These are phyloP conservation scores for Penicillium canescens DNA, from an alignment of 495 filamentous ascomycete genomes.

Conservation along the genomic window DNA sequence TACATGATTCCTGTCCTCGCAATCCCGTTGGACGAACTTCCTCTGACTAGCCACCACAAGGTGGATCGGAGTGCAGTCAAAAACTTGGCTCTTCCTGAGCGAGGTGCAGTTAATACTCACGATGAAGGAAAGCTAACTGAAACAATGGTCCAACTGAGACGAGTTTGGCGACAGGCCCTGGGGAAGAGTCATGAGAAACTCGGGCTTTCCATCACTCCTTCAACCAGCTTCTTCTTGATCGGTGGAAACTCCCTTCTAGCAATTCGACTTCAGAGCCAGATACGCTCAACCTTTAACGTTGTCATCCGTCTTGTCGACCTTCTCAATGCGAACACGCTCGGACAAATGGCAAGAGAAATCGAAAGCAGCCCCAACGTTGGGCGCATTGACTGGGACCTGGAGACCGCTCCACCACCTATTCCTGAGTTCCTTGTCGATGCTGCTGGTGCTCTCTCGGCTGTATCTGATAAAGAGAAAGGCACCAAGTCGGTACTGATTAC, in stretches of 20 bases:
- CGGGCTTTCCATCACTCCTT: conserved; percentile 11
- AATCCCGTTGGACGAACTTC: conserved; percentile 36
- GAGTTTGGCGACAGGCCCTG: conserved; percentile 30
- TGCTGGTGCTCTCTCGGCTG: too few species aligned
- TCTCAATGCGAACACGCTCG: conserved; percentile 20
- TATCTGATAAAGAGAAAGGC: too few species aligned
- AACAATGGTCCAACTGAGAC: conserved; percentile 18
- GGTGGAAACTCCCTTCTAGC: conserved; percentile 37
- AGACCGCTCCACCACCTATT: conserved; percentile 16
- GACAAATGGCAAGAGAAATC: conserved; percentile 23
- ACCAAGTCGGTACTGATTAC: conserved; percentile 14
- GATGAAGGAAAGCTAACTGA: conserved; percentile 22
- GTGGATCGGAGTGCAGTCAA: conserved; percentile 34
- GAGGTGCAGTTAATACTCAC: conserved; percentile 4
- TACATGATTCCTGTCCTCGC: conserved; percentile 42
- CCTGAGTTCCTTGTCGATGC: background rate
- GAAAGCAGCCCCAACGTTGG: conserved; percentile 11
- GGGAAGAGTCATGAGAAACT: conserved; percentile 8
- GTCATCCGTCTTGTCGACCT: conserved; percentile 20
- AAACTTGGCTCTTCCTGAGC: conserved; percentile 20
- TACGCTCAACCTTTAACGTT: conserved; percentile 19
- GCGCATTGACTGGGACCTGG: conserved; percentile 30
- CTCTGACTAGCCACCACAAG: conserved; percentile 37
- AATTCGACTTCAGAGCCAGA: conserved; percentile 19
- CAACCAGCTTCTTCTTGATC: conserved; percentile 30